Conservation (phyloP, 2,329 filamentous ascomycete genomes). For the Beauveria australis region DNA sequence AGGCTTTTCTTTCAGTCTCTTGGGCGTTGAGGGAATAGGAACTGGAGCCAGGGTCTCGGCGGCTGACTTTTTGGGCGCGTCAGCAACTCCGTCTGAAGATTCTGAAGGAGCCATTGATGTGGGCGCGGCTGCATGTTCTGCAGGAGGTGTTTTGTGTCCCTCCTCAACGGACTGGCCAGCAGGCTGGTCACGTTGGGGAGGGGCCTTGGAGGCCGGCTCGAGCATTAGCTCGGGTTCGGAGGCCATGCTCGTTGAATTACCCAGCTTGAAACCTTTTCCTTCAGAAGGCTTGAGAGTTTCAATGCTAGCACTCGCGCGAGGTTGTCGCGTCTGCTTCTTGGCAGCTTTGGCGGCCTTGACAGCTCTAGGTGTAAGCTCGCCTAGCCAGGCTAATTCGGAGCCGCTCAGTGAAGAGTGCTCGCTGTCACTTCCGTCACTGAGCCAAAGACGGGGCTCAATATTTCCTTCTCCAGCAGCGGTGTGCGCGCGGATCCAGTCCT, state of each 20-base stretch:
- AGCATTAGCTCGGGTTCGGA: constrained; percentile 20
- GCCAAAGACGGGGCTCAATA: constrained; percentile 69
- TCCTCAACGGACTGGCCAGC: background rate
- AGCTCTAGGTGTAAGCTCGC: constrained; percentile 39
- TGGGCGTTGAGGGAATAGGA: constrained; percentile 27
- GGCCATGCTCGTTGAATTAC: constrained; percentile 25
- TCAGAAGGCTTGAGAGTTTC: constrained; percentile 43
- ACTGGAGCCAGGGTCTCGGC: constrained; percentile 17
- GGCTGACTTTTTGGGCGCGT: constrained; percentile 14
- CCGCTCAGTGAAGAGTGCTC: constrained; percentile 68
- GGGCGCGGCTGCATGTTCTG: background rate
- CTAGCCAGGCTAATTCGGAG: constrained; percentile 49
- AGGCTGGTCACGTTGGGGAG: constrained; percentile 4
- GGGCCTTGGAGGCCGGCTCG: constrained; percentile 16
- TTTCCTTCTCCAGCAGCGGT: constrained; percentile 62
- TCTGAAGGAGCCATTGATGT: constrained; percentile 19
- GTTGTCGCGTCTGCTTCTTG: constrained; percentile 28
- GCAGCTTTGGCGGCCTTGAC: constrained; percentile 31
- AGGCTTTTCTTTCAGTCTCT: constrained; percentile 26
- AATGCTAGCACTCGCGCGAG: constrained; percentile 43
- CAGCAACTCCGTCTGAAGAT: background rate
- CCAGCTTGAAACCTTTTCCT: constrained; percentile 19
- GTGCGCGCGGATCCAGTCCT: constrained; percentile 82
- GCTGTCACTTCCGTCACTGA: constrained; percentile 65
- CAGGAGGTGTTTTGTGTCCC: background rate